Percentiles rank a stretch among this genome's conserved stretches.
Conservation (phyloP, 805 yeast species). For the Pichia insulana region DNA sequence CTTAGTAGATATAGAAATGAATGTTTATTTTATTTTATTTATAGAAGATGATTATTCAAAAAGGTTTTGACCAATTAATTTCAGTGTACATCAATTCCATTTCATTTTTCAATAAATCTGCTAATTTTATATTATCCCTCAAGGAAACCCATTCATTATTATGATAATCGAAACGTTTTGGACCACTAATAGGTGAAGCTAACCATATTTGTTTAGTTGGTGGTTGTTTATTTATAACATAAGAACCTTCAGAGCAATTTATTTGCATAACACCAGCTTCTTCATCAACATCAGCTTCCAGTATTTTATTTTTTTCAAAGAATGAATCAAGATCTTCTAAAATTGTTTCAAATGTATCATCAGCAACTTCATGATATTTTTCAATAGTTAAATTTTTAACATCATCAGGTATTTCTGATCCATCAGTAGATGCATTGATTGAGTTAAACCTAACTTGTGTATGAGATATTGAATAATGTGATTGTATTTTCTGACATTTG, state of each 20-base stretch:
- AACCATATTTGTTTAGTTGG: constrained; percentile 97
- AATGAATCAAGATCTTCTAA: constrained; percentile 60
- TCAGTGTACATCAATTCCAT: constrained; percentile 26
- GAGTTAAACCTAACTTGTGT: constrained; percentile 18
- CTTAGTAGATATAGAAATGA: background rate
- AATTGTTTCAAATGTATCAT: constrained; percentile 59
- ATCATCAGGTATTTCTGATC: constrained; percentile 42
- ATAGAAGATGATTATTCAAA: too few species aligned
- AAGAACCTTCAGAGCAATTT: constrained; percentile 66
- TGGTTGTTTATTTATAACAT: constrained; percentile 94
- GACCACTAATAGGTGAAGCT: constrained; percentile 89
- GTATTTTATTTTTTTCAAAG: constrained; percentile 38
- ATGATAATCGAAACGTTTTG: constrained; percentile 72
- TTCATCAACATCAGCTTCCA: constrained; percentile 63
- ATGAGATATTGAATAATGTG: background rate
- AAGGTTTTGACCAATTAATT: constrained; percentile 15
- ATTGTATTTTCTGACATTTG: background rate
- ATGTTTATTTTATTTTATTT: background rate
- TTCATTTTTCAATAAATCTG: constrained; percentile 44
- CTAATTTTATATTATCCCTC: constrained; percentile 48
- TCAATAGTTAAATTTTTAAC: constrained; percentile 39
- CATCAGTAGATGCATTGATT: constrained; percentile 38
- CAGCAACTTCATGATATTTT: constrained; percentile 58
- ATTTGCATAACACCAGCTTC: constrained; percentile 77
- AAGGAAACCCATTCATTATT: constrained; percentile 71